Evolutionary conservation across 2,329 filamentous ascomycete genomes (phyloP), one percentile per base, ranked within the genome.

Genomic region (Colletotrichum plurivorum): DNA sequence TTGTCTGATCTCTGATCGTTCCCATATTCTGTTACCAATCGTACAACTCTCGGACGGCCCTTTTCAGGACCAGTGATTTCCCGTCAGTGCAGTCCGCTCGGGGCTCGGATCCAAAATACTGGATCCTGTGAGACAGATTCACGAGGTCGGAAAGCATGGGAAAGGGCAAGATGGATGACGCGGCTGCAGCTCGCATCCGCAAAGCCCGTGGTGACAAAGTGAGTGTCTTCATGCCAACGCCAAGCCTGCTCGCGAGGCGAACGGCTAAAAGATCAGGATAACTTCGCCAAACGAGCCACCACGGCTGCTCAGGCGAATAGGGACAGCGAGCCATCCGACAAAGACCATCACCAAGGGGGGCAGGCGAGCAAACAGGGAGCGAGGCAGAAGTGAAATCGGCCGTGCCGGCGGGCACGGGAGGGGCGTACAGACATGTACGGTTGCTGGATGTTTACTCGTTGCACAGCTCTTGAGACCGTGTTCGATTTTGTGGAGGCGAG

Each of bases 81-180:
- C 41, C 41, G 5, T 43, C 5, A 12, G 5, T 6, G 12, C 2
- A 2, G 13, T 43, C 12, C 13, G 5, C 41, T 16, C 13, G 41
- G 16, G 41, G 41, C 13, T 12, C 12, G 16, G 5, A 13, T 13
- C 12, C 12, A 15, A 43, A 6, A 43, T 9, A 43, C 41, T 12
- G 5, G 2, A 43, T 43, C 41, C 41, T 48, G 45, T n/a, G 15
- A 43, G 36, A 4, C 53, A 39, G 20, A 22, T 12, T 55, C 18
- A 55, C 3, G 22, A 64, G 27, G 39, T 39, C 18, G 16, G 12
- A 13, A 63, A 31, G 27, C 15, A 71, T 71, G 61, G 55, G 31
- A n/a, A 71, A 70, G n/a, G 67, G 71, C 27, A 82, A 80, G 69
- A 85, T 84, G 83, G 81, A 84, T 70, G 77, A 81, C 3, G 78